These are phyloP conservation scores for Darksidea phi DNA, from an alignment of 495 filamentous ascomycete species.

Conservation along the genomic window DNA sequence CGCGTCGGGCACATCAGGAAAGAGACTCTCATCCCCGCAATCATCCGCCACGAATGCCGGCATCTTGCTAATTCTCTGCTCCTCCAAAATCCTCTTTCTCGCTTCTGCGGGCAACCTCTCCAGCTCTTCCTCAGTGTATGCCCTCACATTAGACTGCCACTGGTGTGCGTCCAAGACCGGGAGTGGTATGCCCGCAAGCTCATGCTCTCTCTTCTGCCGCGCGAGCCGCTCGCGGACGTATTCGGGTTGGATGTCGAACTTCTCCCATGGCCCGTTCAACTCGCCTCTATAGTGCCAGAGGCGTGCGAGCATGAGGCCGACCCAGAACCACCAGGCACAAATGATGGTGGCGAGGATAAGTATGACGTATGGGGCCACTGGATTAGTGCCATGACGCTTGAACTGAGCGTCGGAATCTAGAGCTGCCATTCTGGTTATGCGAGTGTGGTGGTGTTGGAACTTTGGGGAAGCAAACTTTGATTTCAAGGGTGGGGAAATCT, in stretches of 20 bases:
- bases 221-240: conserved; percentile 1
- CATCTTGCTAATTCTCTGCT: conserved; percentile 10
- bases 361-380: background rate
- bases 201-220: background rate
- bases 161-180: background rate
- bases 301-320: conserved; percentile 2
- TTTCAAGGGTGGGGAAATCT: too few relatives aligned
- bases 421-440: background rate
- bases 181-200: background rate
- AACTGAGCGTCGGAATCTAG: background rate
- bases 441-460: background rate
- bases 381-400: background rate
- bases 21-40: conserved; percentile 19
- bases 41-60: conserved; percentile 18
- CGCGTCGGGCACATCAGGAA: conserved; percentile 9
- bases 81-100: background rate
- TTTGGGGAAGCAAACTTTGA: too few relatives aligned
- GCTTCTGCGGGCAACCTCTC: background rate
- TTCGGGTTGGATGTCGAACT: conserved; percentile 4
- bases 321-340: conserved; percentile 5
- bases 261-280: background rate
- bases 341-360: background rate
- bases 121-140: background rate
- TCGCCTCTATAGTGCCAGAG: conserved; percentile 7
- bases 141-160: background rate